Evolutionary conservation across 345 rosid species (phyloP).

Genomic region (Sisymbrium altissimum): DNA sequence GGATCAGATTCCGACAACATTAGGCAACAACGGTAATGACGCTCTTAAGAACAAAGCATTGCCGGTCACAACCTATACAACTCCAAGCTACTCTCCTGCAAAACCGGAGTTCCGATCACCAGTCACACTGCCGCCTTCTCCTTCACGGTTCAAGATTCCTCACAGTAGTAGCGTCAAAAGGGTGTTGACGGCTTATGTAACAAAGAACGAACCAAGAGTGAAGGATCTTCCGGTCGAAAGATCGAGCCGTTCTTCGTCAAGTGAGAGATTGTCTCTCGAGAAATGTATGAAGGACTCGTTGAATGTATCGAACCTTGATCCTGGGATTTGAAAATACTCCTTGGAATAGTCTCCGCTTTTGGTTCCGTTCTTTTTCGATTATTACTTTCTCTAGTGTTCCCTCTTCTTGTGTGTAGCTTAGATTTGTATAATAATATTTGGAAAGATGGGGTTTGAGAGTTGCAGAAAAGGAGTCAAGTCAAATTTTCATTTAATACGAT

Average conservation of each 20-base stretch:
- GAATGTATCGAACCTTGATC: constrained; percentile 35
- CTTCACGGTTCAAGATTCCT: constrained; percentile 38
- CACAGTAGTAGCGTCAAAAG: constrained; percentile 61
- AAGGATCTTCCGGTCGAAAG: constrained; percentile 33
- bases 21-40: constrained; percentile 49
- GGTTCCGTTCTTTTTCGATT: background rate
- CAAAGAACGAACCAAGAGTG: constrained; percentile 41
- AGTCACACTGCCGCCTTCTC: constrained; percentile 39
- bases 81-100: constrained; percentile 75
- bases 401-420: constrained; percentile 23
- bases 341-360: too few relatives aligned
- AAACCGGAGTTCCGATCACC: constrained; percentile 59
- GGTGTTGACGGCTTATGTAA: constrained; percentile 66
- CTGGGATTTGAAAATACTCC: constrained; percentile 25
- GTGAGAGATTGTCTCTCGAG: constrained; percentile 36
- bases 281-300: constrained; percentile 34
- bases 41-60: constrained; percentile 47
- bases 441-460: constrained; percentile 9
- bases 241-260: constrained; percentile 25
- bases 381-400: background rate
- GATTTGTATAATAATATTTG: constrained; percentile 18
- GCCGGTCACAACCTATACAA: constrained; percentile 59
- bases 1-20: constrained; percentile 42
- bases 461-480: background rate
- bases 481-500: background rate